phyloP scores from a whole-genome alignment of 192 early-diverging fungal genomes.

The Powellomyces hirtus region DNA sequence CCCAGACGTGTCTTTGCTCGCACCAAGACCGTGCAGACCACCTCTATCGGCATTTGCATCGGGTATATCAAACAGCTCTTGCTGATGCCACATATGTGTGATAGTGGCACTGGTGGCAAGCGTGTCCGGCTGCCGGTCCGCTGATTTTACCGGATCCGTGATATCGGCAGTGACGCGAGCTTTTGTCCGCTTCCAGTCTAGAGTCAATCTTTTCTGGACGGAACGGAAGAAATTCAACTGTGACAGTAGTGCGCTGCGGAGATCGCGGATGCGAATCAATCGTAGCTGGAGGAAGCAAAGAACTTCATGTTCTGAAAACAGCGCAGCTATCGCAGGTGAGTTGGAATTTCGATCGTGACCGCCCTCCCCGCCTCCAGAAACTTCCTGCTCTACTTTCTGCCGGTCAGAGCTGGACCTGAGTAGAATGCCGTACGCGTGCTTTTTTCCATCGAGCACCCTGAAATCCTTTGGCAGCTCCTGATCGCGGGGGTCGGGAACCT shows the following conservation, averaged over 20 bases:
- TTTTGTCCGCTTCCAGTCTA: conserved; percentile 29
- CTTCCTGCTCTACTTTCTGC: conserved; percentile 41
- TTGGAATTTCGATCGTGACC: neutral
- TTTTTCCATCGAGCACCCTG: conserved; percentile 50
- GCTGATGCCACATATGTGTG: conserved; percentile 40
- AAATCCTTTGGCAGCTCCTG: conserved; percentile 30
- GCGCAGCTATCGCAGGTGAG: conserved; percentile 39
- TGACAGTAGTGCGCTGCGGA: conserved; percentile 33
- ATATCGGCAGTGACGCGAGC: neutral
- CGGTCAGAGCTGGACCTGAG: conserved; percentile 40
- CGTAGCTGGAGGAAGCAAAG: conserved; percentile 45
- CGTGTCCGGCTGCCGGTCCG: neutral
- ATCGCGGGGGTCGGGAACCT: conserved; percentile 40
- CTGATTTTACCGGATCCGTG: neutral
- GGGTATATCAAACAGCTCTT: conserved; percentile 42
- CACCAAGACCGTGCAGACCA: neutral
- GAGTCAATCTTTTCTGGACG: conserved; percentile 46
- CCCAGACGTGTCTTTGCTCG: neutral
- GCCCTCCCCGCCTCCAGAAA: neutral
- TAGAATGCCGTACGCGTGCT: conserved; percentile 42
- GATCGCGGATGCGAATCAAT: conserved; percentile 34
- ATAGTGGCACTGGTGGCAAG: conserved; percentile 12
- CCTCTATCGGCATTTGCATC: conserved; percentile 11
- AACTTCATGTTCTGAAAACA: conserved; percentile 58
- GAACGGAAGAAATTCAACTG: conserved; percentile 58